phyloP scores from a whole-genome alignment of 768 basidiomycete species.

The Boletus insuetus region DNA sequence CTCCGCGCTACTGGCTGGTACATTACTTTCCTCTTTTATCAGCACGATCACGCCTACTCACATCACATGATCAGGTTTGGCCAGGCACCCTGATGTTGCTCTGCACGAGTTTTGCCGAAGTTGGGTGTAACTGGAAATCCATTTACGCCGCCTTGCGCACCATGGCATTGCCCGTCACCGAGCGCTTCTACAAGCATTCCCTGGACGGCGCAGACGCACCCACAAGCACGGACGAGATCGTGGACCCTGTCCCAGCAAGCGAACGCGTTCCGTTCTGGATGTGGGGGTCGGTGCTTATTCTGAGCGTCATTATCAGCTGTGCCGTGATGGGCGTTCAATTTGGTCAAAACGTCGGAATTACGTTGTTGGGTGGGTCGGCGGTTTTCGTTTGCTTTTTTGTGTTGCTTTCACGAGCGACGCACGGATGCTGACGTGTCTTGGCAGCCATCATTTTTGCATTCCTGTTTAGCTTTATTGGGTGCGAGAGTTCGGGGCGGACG shows the following conservation, averaged over 20 bases:
- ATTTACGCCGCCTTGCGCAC: constrained; percentile 8
- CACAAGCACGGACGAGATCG: constrained; percentile 36
- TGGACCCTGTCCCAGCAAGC: constrained; percentile 49
- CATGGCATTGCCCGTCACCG: not conserved
- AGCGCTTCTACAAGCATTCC: constrained; percentile 1
- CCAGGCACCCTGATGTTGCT: constrained; percentile 46
- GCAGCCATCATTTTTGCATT: constrained; percentile 54
- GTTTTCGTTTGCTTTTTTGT: not conserved
- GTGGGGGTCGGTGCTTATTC: constrained; percentile 52
- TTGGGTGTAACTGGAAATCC: constrained; percentile 25
- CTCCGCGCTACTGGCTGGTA: constrained; percentile 56
- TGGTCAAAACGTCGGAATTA: constrained; percentile 46
- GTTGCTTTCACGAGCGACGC: too few species aligned
- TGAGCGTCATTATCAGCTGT: constrained; percentile 48
- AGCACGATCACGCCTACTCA: not conserved
- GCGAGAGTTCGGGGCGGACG: constrained; percentile 56
- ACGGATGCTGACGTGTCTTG: not conserved
- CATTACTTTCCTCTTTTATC: not conserved
- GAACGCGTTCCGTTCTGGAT: constrained; percentile 56
- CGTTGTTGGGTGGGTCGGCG: constrained; percentile 17
- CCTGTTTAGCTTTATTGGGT: constrained; percentile 66
- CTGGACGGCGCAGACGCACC: not conserved
- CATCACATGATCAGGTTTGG: constrained; percentile 17
- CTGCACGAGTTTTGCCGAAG: constrained; percentile 40
- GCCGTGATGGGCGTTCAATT: constrained; percentile 54